Evolutionary conservation across 371 early-diverging fungal species (phyloP).

Genomic region (Dichotomocladium elegans): DNA sequence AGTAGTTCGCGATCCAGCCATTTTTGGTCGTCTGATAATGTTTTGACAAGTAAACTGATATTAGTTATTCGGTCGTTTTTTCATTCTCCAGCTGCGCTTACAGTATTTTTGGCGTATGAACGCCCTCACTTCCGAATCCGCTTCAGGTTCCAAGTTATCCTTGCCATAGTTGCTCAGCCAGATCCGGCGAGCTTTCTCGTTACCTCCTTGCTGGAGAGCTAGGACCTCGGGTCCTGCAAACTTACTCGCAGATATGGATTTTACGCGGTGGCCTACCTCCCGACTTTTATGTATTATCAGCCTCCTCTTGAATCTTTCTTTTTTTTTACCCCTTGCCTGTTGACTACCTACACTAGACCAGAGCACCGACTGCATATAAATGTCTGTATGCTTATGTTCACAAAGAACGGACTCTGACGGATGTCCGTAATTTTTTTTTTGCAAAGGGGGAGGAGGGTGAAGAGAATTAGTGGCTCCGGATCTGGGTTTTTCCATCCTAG

Average conservation of each 20-base stretch:
- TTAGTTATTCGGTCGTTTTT: not conserved
- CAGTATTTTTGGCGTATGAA: conserved; percentile 47
- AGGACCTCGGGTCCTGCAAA: conserved; percentile 59
- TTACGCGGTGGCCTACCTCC: conserved; percentile 67
- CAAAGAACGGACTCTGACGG: conserved; percentile 68
- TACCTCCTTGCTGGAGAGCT: conserved; percentile 59
- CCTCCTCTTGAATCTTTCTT: too few species aligned
- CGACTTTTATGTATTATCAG: too few species aligned
- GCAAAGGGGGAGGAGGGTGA: too few species aligned
- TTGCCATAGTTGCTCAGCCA: conserved; percentile 30
- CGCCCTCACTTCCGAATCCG: conserved; percentile 32
- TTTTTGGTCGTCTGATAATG: conserved; percentile 33
- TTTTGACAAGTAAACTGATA: not conserved
- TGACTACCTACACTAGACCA: conserved; percentile 54
- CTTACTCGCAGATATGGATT: conserved; percentile 64
- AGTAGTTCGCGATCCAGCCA: conserved; percentile 30
- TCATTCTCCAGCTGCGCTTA: not conserved
- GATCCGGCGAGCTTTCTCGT: conserved; percentile 36
- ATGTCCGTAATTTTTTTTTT: too few species aligned
- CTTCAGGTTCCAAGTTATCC: conserved; percentile 29
- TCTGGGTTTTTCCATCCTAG: not conserved
- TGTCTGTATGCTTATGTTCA: conserved; percentile 55
- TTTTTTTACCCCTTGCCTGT: conserved; percentile 3
- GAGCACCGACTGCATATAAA: conserved; percentile 67
- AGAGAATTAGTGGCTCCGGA: too few species aligned